Conservation (phyloP, 2,329 filamentous ascomycete genomes). For the Botrytis sinoallii region DNA sequence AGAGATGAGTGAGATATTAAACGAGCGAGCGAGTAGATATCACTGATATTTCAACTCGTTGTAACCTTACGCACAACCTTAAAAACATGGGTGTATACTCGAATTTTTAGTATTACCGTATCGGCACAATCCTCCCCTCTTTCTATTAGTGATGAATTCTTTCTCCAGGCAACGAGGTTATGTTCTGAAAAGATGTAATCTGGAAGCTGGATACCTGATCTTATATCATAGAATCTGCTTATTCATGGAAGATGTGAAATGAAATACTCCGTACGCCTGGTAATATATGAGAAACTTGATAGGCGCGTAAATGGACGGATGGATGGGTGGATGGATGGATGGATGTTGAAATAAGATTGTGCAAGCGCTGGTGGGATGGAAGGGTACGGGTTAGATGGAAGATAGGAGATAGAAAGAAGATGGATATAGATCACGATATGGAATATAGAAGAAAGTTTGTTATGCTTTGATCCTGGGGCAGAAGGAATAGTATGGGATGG, state of each 20-base stretch:
- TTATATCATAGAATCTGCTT: accelerated
- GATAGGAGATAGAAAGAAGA: too few relatives aligned
- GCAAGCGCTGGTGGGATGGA: background rate
- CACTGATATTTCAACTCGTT: background rate
- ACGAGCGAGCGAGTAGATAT: background rate
- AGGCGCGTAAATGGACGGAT: background rate
- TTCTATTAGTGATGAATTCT: background rate
- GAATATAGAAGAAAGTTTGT: background rate
- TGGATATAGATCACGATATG: background rate
- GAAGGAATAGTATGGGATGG: background rate
- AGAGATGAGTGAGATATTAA: background rate
- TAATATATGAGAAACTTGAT: background rate
- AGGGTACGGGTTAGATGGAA: background rate
- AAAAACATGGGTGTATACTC: too few relatives aligned
- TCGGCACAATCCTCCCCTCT: background rate
- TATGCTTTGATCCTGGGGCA: background rate
- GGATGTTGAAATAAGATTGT: background rate
- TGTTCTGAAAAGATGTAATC: too few relatives aligned
- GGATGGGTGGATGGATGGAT: background rate
- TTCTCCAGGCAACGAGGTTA: background rate
- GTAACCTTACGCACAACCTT: background rate
- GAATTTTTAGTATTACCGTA: too few relatives aligned
- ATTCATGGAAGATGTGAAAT: too few relatives aligned
- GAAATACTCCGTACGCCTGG: background rate
- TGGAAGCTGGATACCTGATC: too few relatives aligned